These are phyloP conservation scores for Macrolepiota albuminosa DNA, from an alignment of 768 basidiomycete species.

Conservation along the genomic window DNA sequence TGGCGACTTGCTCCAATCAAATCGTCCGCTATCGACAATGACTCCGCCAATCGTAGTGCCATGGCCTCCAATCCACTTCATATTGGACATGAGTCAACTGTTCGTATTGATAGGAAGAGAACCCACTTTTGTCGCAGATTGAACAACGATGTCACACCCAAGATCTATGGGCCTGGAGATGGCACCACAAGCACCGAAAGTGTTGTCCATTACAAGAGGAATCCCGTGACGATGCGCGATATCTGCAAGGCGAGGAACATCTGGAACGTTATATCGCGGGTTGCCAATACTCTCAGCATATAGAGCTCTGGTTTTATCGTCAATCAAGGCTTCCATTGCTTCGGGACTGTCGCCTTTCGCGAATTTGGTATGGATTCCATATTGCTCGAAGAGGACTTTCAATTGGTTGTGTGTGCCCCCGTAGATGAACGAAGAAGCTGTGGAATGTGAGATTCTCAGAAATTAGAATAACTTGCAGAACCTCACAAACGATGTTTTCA, in stretches of 20 bases:
- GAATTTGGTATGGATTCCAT: slow-evolving; percentile 49
- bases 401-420: slow-evolving; percentile 53
- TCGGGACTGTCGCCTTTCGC: slow-evolving; percentile 43
- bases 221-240: slow-evolving; percentile 57
- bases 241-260: slow-evolving; percentile 53
- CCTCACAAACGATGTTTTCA: slow-evolving; percentile 65
- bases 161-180: slow-evolving; percentile 21
- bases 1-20: slow-evolving; percentile 50
- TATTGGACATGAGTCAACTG: slow-evolving; percentile 18
- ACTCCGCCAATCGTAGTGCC: slow-evolving; percentile 68
- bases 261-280: slow-evolving; percentile 48
- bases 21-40: slow-evolving; percentile 55
- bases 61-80: slow-evolving; percentile 67
- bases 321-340: slow-evolving; percentile 47
- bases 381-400: slow-evolving; percentile 44
- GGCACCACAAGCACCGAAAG: slow-evolving; percentile 57
- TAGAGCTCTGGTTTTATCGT: slow-evolving; percentile 53
- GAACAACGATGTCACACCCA: slow-evolving; percentile 31
- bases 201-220: slow-evolving; percentile 64
- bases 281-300: slow-evolving; percentile 62
- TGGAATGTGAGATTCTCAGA: neutral
- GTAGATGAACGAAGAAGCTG: slow-evolving; percentile 9
- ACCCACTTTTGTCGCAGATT: slow-evolving; percentile 9
- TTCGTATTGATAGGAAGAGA: neutral
- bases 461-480: slow-evolving; percentile 10